Evolutionary conservation across 192 early-diverging fungal species (phyloP), one percentile per base, ranked within the genome.

Genomic region (Chytriomyces hyalinus): DNA sequence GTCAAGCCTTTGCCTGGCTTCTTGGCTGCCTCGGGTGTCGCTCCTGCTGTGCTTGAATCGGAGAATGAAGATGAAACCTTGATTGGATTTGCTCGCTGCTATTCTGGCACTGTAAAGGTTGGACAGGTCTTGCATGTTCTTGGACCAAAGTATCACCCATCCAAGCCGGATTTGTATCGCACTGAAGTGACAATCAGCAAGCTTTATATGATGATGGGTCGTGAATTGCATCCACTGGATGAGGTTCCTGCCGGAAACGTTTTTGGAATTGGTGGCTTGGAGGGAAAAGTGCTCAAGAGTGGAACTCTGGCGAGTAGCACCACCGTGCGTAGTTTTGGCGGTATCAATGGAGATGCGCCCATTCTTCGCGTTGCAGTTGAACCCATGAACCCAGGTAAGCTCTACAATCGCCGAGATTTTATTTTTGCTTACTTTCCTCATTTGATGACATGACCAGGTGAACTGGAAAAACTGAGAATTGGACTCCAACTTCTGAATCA

Each of bases 361-460:
- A 99, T 99, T 82, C 92, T 99, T 65, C 92, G 98, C 6, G 96
- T 98, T 44, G 98, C 98, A 4, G 71, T 99, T 46, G 97, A 99
- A 65, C 97, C 98, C 0, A 85, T 83, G n/a, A 92, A 96, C 65
- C 94, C 95, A 51, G 87, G 90, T 89, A 81, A 51, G 77, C 65
- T 67, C 24, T n/a, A 17, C 36, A 61, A 62, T 26, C 15, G 53
- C 10, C 0, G 49, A 67, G 48, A 13, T 13, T 26, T 65, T 43
- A 5, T 65, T 62, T 75, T 61, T 20, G 53, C 17, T 51, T 50
- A 43, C n/a, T 36, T 36, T 49, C 48, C 22, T 73, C 69, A 43
- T 65, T 64, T 49, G n/a, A 45, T 71, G 6, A 4, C 4, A 4
- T 46, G 47, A 10, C 62, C 57, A 75, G 88, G 90, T 24, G 91